Evolutionary conservation across 257 asterid genomes (phyloP), one percentile per base, ranked within the genome.

Genomic region (Solanum raphanifolium): DNA sequence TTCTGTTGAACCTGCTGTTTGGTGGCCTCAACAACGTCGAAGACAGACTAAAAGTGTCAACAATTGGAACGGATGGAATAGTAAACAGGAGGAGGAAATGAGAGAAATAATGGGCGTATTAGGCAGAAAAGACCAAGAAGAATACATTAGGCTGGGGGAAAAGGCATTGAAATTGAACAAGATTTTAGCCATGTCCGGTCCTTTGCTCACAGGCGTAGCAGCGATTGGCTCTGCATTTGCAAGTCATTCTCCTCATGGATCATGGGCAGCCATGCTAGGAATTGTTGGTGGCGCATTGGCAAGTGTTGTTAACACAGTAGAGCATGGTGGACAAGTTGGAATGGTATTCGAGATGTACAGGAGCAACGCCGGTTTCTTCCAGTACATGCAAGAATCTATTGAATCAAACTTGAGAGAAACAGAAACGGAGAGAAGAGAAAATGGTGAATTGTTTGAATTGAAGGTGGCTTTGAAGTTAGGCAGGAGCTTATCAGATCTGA

Each of bases 341-440:
- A 96, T 95, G 98, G 95, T 94, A 93, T 92, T 93, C 13, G 98
- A 96, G 83, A 94, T 93, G 98, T 95, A 95, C 38, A 73, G 98
- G 46, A 89, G 93, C 89, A 93, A 92, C 4, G 98, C 98, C 0
- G 98, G 98, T 20, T 94, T 95, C 90, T 95, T 95, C 32, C 55
- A 87, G 89, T 55, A 88, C 82, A 90, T 96, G 94, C 92, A 95
- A 35, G 95, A 94, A 39, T 87, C 95, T 1, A 95, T 96, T 0
- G 94, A 90, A 27, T 84, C 89, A 23, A 93, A 91, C 48, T 48
- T 94, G 93, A 86, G 73, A 20, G 95, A 94, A 87, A 88, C 73
- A 39, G 95, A 94, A 11, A 29, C 11, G 55, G 91, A 86, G 81
- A 92, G 85, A 32, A 92, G 97, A 87, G 99, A 95, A 86, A 93